A percentile compares a stretch with the other conserved stretches of the same genome.
phyloP scores from a whole-genome alignment of 306 rosid species.

The Pyrus pyrifolia region DNA sequence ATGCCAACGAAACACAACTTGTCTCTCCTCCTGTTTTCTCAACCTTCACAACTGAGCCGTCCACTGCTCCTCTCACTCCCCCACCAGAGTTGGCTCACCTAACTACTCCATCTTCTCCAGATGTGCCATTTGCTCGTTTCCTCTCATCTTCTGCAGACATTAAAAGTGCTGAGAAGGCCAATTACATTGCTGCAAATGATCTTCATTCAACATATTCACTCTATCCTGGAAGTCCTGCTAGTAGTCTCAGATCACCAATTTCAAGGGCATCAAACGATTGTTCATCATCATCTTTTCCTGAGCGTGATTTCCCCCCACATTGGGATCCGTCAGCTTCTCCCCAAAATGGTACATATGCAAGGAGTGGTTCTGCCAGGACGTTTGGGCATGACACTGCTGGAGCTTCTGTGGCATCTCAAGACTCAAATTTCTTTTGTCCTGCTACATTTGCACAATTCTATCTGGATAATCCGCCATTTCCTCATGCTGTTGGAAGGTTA shows the following conservation, averaged over 20 bases:
- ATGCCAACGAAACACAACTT: constrained; percentile 85
- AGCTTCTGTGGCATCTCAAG: constrained; percentile 64
- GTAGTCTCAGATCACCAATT: constrained; percentile 67
- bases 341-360: constrained; percentile 56
- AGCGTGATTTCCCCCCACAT: constrained; percentile 58
- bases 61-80: constrained; percentile 97
- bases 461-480: constrained; percentile 93
- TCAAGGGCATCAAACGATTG: constrained; percentile 77
- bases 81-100: constrained; percentile 98
- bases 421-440: constrained; percentile 96
- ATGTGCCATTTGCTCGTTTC: constrained; percentile 95
- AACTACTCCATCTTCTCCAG: constrained; percentile 98
- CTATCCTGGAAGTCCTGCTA: constrained; percentile 92
- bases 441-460: constrained; percentile 95
- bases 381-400: constrained; percentile 57
- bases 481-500: constrained; percentile 87
- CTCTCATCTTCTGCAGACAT: constrained; percentile 75
- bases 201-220: constrained; percentile 85
- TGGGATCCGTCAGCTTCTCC: constrained; percentile 81
- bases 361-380: constrained; percentile 64
- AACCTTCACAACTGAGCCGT: constrained; percentile 95
- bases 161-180: constrained; percentile 46
- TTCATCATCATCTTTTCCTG: constrained; percentile 74
- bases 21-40: constrained; percentile 99
- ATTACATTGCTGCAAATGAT: constrained; percentile 69